phyloP scores from a whole-genome alignment of 305 asterid genomes.

The Fraxinus ornus region DNA sequence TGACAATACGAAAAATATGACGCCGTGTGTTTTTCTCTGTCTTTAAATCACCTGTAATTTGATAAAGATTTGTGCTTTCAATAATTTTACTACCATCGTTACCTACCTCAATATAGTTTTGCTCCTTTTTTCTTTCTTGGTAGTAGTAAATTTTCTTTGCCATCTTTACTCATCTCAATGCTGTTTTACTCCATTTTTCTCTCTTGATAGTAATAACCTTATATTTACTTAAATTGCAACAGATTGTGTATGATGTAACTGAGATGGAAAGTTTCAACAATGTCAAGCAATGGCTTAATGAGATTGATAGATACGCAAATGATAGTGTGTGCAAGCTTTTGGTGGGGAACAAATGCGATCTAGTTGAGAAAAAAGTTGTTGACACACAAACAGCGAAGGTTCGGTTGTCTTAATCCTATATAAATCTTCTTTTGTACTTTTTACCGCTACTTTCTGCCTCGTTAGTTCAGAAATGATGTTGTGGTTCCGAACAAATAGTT shows the following conservation, averaged over 20 bases:
- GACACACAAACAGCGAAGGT: slow-evolving; percentile 90
- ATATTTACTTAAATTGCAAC: slow-evolving; percentile 24
- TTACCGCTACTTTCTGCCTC: not conserved
- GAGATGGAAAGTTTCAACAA: slow-evolving; percentile 99
- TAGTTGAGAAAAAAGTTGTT: slow-evolving; percentile 83
- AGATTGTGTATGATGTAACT: slow-evolving; percentile 95
- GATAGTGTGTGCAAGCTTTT: slow-evolving; percentile 94
- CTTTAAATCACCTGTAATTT: not conserved
- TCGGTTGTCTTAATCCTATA: not conserved
- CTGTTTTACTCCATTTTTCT: too few species aligned
- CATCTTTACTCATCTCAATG: not conserved
- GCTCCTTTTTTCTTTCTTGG: not conserved
- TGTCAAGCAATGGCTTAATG: slow-evolving; percentile 96
- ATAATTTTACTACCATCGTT: not conserved
- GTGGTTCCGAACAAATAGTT: not conserved
- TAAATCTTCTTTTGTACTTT: not conserved
- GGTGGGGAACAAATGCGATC: slow-evolving; percentile 96
- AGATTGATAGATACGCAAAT: slow-evolving; percentile 91
- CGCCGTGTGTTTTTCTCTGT: not conserved
- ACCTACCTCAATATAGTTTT: not conserved
- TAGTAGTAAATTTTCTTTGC: not conserved
- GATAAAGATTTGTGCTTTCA: not conserved
- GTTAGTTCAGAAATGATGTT: not conserved
- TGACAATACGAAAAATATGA: too few species aligned
- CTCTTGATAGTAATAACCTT: slow-evolving; percentile 23